A percentile compares a stretch with the other conserved stretches of the same genome.
Evolutionary conservation across 1,284 basidiomycete species (phyloP).

Genomic region (Tilletia horrida): DNA sequence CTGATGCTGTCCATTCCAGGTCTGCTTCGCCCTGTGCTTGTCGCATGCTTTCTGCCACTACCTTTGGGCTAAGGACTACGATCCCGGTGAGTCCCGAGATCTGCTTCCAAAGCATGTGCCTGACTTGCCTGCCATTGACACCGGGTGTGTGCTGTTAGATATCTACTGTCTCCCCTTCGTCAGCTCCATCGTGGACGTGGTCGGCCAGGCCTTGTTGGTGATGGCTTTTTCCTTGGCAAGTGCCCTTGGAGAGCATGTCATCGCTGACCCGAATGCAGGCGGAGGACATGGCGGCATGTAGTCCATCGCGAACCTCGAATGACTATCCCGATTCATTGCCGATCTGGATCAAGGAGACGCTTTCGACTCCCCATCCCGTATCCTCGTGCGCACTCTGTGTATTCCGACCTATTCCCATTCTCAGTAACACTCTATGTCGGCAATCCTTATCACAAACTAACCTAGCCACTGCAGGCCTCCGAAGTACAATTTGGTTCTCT

Average conservation of each 20-base stretch:
- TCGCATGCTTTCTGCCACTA: constrained; percentile 71
- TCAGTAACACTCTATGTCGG: no score
- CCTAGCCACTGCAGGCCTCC: no score
- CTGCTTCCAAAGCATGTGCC: background rate
- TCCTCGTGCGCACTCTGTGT: no score
- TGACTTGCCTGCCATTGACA: background rate
- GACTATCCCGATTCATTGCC: background rate
- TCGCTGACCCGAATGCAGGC: constrained; percentile 31
- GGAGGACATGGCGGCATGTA: constrained; percentile 35
- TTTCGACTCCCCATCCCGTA: no score
- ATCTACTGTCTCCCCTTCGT: constrained; percentile 89
- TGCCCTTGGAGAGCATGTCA: constrained; percentile 46
- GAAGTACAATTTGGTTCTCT: no score
- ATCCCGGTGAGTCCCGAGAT: constrained; percentile 66
- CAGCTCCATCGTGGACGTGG: constrained; percentile 81
- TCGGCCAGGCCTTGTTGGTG: constrained; percentile 77
- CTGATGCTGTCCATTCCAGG: constrained; percentile 20
- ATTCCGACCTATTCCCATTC: no score
- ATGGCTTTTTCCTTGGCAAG: constrained; percentile 58
- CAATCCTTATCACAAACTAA: no score
- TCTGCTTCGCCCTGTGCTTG: constrained; percentile 64
- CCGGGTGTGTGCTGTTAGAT: no score
- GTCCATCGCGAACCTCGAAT: background rate
- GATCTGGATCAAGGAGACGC: background rate
- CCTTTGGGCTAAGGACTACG: constrained; percentile 76